Evolutionary conservation across 805 yeast species (phyloP), one percentile per base, ranked within the genome.

Genomic region (Candida caryicola): DNA sequence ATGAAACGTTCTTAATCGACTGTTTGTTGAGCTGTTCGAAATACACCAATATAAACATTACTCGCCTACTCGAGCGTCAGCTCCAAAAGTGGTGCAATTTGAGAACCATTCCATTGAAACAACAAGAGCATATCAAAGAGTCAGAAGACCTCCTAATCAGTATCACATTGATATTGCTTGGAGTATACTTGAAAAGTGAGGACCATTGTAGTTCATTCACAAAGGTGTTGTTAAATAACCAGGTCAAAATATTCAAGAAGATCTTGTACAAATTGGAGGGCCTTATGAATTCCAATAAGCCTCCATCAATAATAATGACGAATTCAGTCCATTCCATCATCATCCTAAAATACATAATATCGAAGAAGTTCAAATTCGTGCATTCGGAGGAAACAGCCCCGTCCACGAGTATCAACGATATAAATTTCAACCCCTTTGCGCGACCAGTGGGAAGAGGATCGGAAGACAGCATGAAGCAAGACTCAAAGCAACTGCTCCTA

Each of bases 111-210:
- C 10, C 16, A 7, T 17, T 18, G 3, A n/a, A 51, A 16, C 43
- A 39, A 12, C 14, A 37, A 1, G 41, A 45, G 4, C 41, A 49
- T 12, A 41, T 45, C n/a, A 40, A 37, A 10, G 36, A 32, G n/a
- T 56, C 60, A 28, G 70, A 66, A 39, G 50, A 54, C 18, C 31
- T 64, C 5, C 44, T 64, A 2, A 44, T 65, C 13, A 61, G 68
- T 17, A 50, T 64, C 12, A 62, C 51, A 2, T 51, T 66, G 27
- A 48, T 62, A 4, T 37, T 65, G 4, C 46, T 58, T 28, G 50
- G 54, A 19, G 33, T 57, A 13, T 41, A 59, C 16, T 44, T 52
- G 17, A 43, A 48, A 45, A 43, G 33, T 27, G 43, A 43, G 30
- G 27, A 45, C 42, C 27, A 37, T n/a, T 28, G 40, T 33, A 37